phyloP scores from a whole-genome alignment of 257 asterid species.

The Solanum corneliomulleri region DNA sequence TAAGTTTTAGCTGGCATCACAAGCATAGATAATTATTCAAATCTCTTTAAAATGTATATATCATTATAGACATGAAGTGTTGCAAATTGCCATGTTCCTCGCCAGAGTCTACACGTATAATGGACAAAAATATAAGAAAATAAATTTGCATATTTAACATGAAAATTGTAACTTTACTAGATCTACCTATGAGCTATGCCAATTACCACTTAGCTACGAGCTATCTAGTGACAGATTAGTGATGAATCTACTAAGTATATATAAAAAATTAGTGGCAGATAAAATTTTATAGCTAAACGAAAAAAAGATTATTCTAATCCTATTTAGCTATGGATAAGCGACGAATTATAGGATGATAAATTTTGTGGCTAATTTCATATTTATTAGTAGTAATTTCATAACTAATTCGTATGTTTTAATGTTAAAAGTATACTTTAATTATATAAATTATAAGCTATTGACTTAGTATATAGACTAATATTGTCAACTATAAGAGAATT shows the following conservation, averaged over 20 bases:
- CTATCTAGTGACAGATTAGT: background rate
- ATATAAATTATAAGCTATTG: background rate
- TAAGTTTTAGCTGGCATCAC: constrained; percentile 30
- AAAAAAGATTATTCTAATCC: too few species aligned
- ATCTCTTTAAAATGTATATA: background rate
- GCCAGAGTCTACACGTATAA: background rate
- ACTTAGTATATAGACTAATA: too few species aligned
- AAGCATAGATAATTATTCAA: background rate
- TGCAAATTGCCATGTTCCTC: constrained; percentile 28
- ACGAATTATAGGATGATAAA: too few species aligned
- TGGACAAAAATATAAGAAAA: background rate
- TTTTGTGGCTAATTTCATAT: too few species aligned
- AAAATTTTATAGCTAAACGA: too few species aligned
- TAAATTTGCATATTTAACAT: background rate
- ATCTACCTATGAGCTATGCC: background rate
- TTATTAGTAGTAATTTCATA: background rate
- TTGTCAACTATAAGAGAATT: too few species aligned
- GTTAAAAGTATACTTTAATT: background rate
- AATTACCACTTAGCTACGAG: background rate
- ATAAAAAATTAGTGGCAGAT: too few species aligned
- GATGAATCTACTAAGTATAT: background rate
- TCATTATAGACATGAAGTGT: constrained; percentile 8
- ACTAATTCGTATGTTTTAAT: background rate
- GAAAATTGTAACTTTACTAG: background rate
- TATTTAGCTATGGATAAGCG: too few species aligned